Evolutionary conservation across 331 rosid species (phyloP), one percentile per base, ranked within the genome.

Genomic region (Telfairia occidentalis): DNA sequence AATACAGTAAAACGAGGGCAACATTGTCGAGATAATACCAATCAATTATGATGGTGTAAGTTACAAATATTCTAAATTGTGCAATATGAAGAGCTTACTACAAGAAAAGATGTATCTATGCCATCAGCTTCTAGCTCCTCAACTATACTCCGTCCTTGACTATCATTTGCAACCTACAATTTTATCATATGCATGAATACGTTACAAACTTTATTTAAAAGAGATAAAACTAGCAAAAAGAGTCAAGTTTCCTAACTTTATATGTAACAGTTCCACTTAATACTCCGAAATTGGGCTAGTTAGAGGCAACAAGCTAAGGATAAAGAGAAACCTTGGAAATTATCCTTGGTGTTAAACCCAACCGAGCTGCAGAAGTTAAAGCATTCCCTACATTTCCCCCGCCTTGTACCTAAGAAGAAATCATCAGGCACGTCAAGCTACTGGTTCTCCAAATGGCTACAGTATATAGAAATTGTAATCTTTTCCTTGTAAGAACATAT

Each of bases 311-410:
- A 7, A 7, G 24, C 60, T 23, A 50, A 45, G 54, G 69, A 69
- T 34, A 77, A 28, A 60, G 40, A 49, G 40, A 24, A 53, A 91
- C 97, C 96, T 85, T 94, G 53, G 98, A 88, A 82, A 91, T 87
- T 16, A 90, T 78, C 79, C 90, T 88, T 34, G 92, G 86, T 64
- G 52, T 86, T 78, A 94, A 83, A 52, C 97, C 98, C 87, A 94
- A 80, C 63, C 96, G 96, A 49, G 96, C 88, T 23, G 86, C 92
- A 81, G 96, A 87, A 57, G 97, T 88, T 71, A 94, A 64, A 53
- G 97, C 89, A 83, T 94, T 91, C 64, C 91, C 95, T 0, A 77
- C 87, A 57, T 91, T 94, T 64, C 96, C 98, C 9, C 98, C 98
- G 57, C 96, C 96, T 85, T 88, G 87, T 55, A 94, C 87, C 98